Percentiles rank a stretch among this genome's conserved stretches.
Conservation (phyloP, 1,139 yeast species). For the Geotrichum australiense region DNA sequence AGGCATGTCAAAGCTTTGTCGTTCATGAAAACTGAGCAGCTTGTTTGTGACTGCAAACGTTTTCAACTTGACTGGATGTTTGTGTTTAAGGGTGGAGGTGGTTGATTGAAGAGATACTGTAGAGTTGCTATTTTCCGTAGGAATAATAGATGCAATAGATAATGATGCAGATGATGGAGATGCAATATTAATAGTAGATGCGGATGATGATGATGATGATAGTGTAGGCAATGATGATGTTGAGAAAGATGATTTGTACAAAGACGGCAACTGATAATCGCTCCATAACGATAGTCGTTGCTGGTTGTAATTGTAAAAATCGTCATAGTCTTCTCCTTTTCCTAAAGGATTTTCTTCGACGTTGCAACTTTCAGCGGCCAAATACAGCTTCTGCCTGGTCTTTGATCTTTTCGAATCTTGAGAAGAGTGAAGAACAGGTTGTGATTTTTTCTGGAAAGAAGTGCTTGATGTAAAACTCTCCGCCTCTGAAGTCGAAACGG, state of each 20-base stretch:
- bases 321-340: background rate
- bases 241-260: background rate
- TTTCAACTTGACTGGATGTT: conserved; percentile 1
- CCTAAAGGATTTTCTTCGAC: conserved; percentile 3
- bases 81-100: background rate
- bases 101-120: background rate
- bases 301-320: background rate
- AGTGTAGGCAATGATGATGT: background rate
- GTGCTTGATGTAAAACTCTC: background rate
- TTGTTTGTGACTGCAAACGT: conserved; percentile 1
- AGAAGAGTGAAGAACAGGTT: background rate
- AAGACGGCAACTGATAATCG: too few relatives aligned
- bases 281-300: background rate
- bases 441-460: too few relatives aligned
- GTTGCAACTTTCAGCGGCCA: background rate
- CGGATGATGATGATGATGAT: background rate
- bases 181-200: too few relatives aligned
- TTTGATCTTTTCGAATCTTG: background rate
- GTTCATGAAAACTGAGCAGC: conserved; percentile 1
- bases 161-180: background rate
- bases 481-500: background rate
- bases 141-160: background rate
- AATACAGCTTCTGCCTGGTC: background rate
- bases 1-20: background rate
- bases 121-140: background rate